Conservation (phyloP, 1,284 basidiomycete genomes). For the Heterobasidion irregulare region DNA sequence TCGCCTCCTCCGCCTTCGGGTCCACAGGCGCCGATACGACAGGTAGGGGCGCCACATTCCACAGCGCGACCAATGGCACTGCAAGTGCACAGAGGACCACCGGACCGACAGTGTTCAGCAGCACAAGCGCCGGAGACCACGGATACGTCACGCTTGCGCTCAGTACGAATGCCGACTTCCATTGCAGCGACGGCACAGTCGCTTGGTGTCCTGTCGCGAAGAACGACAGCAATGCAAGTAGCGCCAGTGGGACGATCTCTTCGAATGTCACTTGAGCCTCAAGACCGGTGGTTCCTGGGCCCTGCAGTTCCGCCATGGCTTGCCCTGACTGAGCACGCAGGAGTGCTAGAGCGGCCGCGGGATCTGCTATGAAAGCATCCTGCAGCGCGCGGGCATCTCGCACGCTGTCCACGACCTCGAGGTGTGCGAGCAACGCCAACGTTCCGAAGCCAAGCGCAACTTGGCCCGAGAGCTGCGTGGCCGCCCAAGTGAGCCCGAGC, state of each 20-base stretch:
- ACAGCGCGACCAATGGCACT: conserved; percentile 70
- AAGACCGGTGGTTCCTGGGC: conserved; percentile 14
- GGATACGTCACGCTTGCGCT: conserved; percentile 64
- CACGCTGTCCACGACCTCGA: conserved; percentile 76
- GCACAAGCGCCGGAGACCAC: conserved; percentile 71
- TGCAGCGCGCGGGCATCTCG: conserved; percentile 63
- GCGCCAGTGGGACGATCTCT: conserved; percentile 64
- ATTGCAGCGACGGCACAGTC: conserved; percentile 85
- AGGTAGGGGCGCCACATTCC: conserved; percentile 55
- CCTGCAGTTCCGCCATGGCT: not conserved
- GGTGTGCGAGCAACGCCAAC: conserved; percentile 59
- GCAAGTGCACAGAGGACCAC: conserved; percentile 58
- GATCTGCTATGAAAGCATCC: conserved; percentile 35
- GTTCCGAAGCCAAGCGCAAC: conserved; percentile 58
- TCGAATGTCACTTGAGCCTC: conserved; percentile 36
- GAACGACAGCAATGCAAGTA: conserved; percentile 75
- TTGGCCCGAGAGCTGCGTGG: conserved; percentile 79
- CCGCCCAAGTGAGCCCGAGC: conserved; percentile 58
- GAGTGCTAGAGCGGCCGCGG: conserved; percentile 32
- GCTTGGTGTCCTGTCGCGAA: conserved; percentile 91
- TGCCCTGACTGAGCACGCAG: conserved; percentile 5
- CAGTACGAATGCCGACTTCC: conserved; percentile 89
- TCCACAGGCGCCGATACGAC: not conserved
- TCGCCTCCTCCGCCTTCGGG: not conserved
- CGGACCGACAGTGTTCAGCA: conserved; percentile 77